Base-by-base conservation (phyloP, 1,284 basidiomycete genomes). In the Boletus semigastroideus region DNA sequence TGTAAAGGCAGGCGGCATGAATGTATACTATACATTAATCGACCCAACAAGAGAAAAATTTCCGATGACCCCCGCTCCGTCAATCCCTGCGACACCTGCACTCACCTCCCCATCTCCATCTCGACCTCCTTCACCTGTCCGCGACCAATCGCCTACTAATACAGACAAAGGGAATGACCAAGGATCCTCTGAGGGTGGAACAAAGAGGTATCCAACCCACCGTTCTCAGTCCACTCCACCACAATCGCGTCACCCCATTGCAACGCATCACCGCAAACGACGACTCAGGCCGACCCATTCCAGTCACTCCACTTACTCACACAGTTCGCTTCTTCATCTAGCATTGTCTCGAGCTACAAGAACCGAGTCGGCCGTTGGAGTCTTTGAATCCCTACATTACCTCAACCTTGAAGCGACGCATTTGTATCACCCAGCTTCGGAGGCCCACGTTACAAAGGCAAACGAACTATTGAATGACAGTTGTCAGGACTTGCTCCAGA, bases 331-430 rank as follows among this genome's bases (percentile, higher is more conserved):
- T 25, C 25, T 25, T 25, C 25, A 25, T 25, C 25, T 25, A n/a
- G n/a, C n/a, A n/a, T n/a, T n/a, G n/a, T n/a, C n/a, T n/a, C n/a
- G n/a, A 25, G 3, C 22, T 22, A 22, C 22, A 22, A 22, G 22
- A 25, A 25, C 25, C 25, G 25, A 25, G 25, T 25, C 25, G 25
- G 25, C 25, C 25, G 25, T 25, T 6, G 25, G 25, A 7, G 25
- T 25, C 25, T 25, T 25, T 7, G 25, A 25, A 3, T 25, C 25
- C 25, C 25, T 25, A 25, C 25, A 25, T 25, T 25, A 7, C 7
- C 25, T 92, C 61, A 83, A 92, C 56, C 72, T 93, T 5, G 91
- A 94, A 63, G 77, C 80, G 14, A 78, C 71, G 11, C 73, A 76
- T 42, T 68, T 83, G 28, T 67, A 72, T 16, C 79, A 84, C 49